phyloP scores from a whole-genome alignment of 331 rosid genomes.

The Rhamnella rubrinervis region DNA sequence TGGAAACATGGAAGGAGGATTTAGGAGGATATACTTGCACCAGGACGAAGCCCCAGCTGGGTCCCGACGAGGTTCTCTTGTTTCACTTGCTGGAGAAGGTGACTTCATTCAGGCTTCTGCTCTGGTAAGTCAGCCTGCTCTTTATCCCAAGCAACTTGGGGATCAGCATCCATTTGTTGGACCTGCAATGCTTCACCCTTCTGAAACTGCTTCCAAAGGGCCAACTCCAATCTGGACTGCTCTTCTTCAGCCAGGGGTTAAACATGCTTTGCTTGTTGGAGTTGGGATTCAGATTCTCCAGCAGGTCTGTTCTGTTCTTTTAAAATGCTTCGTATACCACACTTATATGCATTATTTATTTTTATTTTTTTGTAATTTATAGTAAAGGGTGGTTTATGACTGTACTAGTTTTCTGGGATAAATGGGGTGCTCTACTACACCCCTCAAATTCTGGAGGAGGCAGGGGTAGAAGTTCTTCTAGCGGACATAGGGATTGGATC shows the following conservation, averaged over 20 bases:
- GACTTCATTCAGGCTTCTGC: conserved; percentile 87
- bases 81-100: conserved; percentile 66
- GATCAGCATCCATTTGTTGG: conserved; percentile 59
- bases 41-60: conserved; percentile 62
- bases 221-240: conserved; percentile 63
- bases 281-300: conserved; percentile 90
- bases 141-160: conserved; percentile 60
- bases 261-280: conserved; percentile 79
- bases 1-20: conserved; percentile 66
- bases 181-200: conserved; percentile 93
- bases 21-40: conserved; percentile 78
- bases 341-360: background rate
- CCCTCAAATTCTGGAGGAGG: conserved; percentile 88
- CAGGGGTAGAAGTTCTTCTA: conserved; percentile 81
- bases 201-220: conserved; percentile 56
- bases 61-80: conserved; percentile 71
- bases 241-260: conserved; percentile 82
- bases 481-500: conserved; percentile 55
- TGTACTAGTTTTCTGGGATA: conserved; percentile 75
- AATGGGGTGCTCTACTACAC: conserved; percentile 93
- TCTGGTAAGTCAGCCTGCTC: conserved; percentile 91
- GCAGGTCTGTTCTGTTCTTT: conserved; percentile 55
- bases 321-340: conserved; percentile 7
- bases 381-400: background rate
- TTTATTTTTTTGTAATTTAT: too few species aligned